Conservation (phyloP, 2,329 filamentous ascomycete genomes). For the Elsinoe batatas region DNA sequence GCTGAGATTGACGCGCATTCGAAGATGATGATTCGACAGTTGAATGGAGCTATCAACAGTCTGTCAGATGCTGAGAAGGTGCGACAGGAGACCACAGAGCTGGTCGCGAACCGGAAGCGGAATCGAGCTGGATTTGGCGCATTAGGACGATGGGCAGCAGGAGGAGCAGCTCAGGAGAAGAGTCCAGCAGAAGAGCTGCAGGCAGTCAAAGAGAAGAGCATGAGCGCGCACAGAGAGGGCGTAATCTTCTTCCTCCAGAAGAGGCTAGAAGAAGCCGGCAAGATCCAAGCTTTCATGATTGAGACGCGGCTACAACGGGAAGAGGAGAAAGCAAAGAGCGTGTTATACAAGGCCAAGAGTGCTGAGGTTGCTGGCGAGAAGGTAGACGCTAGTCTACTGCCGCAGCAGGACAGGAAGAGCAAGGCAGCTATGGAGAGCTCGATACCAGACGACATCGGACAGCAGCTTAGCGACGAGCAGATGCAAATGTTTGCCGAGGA, state of each 20-base stretch:
- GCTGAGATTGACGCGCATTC: constrained; percentile 82
- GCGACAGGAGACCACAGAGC: constrained; percentile 63
- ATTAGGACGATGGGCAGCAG: constrained; percentile 59
- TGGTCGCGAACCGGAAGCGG: constrained; percentile 62
- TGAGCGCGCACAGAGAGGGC: constrained; percentile 65
- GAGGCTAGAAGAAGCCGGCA: constrained; percentile 64
- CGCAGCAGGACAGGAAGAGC: constrained; percentile 5
- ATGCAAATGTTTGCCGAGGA: constrained; percentile 88
- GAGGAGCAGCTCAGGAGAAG: constrained; percentile 41
- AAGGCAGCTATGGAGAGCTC: neutral
- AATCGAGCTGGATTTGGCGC: constrained; percentile 52
- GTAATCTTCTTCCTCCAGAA: constrained; percentile 74
- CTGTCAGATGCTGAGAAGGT: constrained; percentile 75
- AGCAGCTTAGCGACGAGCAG: constrained; percentile 52
- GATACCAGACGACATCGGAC: neutral
- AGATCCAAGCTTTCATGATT: constrained; percentile 83
- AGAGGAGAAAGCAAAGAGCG: constrained; percentile 79
- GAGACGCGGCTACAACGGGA: constrained; percentile 76
- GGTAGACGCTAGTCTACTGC: neutral
- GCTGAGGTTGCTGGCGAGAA: constrained; percentile 5
- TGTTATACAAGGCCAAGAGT: constrained; percentile 59
- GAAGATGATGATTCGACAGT: constrained; percentile 72
- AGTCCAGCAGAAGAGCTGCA: constrained; percentile 59
- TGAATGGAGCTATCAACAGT: constrained; percentile 69
- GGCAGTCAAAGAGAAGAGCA: constrained; percentile 57